A percentile compares a stretch with the other conserved stretches of the same genome.
Conservation (phyloP, 345 rosid genomes). For the Corchorus capsularis region DNA sequence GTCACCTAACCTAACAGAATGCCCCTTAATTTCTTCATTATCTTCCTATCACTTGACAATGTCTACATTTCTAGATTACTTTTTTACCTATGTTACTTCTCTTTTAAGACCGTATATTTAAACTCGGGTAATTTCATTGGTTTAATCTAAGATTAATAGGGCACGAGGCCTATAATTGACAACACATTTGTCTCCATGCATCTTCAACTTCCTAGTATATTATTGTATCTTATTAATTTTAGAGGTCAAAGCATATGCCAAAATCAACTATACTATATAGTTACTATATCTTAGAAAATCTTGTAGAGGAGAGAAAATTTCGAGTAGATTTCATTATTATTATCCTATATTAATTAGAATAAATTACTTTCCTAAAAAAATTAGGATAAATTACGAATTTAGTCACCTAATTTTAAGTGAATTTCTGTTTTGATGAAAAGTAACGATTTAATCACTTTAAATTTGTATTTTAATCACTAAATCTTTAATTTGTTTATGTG, state of each 20-base stretch:
- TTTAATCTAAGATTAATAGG: neutral
- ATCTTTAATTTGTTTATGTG: no score
- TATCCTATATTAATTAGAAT: neutral
- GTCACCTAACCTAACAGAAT: conserved; percentile 52
- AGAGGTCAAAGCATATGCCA: neutral
- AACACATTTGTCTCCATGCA: neutral
- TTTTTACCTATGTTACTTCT: neutral
- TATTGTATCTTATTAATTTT: neutral
- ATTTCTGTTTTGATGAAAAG: no score
- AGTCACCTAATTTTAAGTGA: no score
- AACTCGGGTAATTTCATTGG: neutral
- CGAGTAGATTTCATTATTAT: neutral
- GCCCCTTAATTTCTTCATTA: conserved; percentile 6
- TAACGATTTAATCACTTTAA: no score
- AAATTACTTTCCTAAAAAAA: no score
- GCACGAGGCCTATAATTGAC: neutral
- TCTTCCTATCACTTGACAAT: conserved; percentile 8
- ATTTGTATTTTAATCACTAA: no score
- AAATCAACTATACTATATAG: no score
- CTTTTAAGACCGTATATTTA: neutral
- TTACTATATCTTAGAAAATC: neutral
- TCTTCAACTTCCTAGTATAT: no score
- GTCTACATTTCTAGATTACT: neutral
- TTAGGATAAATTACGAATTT: no score
- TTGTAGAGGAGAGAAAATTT: neutral